A percentile compares a stretch with the other conserved stretches of the same genome.
phyloP scores from a whole-genome alignment of 1,284 basidiomycete genomes.

The Trametes pubescens region DNA sequence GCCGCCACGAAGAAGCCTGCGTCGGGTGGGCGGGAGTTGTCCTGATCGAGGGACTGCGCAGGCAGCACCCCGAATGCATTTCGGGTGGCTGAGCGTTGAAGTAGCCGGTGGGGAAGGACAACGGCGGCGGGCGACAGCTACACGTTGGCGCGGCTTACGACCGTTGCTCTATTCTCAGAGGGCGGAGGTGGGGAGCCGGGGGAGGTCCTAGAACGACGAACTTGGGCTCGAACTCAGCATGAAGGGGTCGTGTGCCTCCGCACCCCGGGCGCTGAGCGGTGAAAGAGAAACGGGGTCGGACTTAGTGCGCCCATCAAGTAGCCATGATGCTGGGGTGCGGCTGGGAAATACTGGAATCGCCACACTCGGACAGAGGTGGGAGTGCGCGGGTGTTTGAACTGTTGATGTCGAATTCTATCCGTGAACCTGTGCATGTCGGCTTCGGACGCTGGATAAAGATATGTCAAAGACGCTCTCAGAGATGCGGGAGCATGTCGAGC shows the following conservation, averaged over 20 bases:
- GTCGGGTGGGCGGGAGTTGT: constrained; percentile 15
- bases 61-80: not conserved
- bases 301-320: constrained; percentile 18
- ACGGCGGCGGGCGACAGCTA: not conserved
- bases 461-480: constrained; percentile 13
- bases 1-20: constrained; percentile 15
- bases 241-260: constrained; percentile 6
- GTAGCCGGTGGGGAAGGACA: constrained; percentile 4
- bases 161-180: constrained; percentile 1
- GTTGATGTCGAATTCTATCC: constrained; percentile 5
- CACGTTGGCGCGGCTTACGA: constrained; percentile 12
- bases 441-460: not conserved
- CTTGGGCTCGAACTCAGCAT: not conserved
- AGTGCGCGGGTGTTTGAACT: constrained; percentile 12
- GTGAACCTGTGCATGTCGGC: constrained; percentile 7
- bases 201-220: no score
- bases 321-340: constrained; percentile 17
- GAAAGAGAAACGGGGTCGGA: constrained; percentile 16
- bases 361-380: constrained; percentile 16
- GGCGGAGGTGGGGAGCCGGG: not conserved
- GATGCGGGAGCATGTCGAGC: constrained; percentile 4
- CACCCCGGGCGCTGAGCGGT: not conserved
- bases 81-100: constrained; percentile 1
- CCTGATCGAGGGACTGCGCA: constrained; percentile 11
- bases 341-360: not conserved